Base-by-base conservation (phyloP, 2,329 filamentous ascomycete genomes). In the Fusarium pseudocircinatum region DNA sequence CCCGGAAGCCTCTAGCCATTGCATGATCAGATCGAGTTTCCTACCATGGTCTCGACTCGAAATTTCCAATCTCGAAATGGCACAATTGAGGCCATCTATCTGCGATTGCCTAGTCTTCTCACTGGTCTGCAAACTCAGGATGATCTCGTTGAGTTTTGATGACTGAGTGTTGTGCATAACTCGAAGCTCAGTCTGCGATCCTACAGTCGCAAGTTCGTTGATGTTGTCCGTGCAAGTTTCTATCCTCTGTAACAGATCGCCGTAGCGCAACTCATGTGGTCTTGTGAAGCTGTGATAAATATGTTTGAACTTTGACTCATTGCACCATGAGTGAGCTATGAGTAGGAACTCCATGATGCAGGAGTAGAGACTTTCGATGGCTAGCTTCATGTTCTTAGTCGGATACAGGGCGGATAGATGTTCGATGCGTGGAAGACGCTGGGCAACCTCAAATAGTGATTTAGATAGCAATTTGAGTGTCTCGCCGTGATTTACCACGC, bases 241-340 rank as follows among this genome's bases (percentile, higher is more conserved):
- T 1, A 69, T 62, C 6, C 57, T 42, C 16, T 72, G 39, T 2
- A 72, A 46, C 1, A 71, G 49, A 0, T 71, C 47, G 6, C 7
- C 10, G 8, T 72, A 72, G 1, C 32, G 15, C 1, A 72, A 14
- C 22, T 53, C 63, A 12, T 63, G 60, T 7, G 70, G 68, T 1
- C 63, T 49, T 0, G 68, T 69, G 4, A 71, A 37, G 32, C 63
- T 72, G 4, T 72, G 68, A 7, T 61, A 59, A 3, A 65, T n/a
- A 2, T 69, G 70, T 0, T 47, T 26, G 7, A 71, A 50, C 5
- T 59, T 72, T 12, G 68, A 71, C 7, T 72, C 68, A 0, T 47
- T 69, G 0, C 26, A 69, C 64, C 68, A 72, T 1, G 59, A 14
- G 34, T 72, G 60, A 1, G 70, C 53, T 4, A 54, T 69, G 0